Evolutionary conservation across 768 basidiomycete genomes (phyloP).

Genomic region (Porphyrellus cyaneotinctus): DNA sequence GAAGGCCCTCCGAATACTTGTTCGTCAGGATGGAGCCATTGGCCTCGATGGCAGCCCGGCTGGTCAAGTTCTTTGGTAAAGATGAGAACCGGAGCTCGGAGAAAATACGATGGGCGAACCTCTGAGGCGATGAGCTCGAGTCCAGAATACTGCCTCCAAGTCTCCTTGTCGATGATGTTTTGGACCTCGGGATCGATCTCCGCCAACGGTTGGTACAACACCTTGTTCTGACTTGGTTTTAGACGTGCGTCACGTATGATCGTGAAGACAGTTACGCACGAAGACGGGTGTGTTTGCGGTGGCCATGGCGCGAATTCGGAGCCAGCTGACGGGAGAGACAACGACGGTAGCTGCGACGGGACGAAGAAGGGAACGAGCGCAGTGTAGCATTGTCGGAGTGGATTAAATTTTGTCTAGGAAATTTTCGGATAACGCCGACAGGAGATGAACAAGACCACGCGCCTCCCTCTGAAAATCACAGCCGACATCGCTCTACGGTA

Average conservation of each 20-base stretch:
- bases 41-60: constrained; percentile 92
- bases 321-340: constrained; percentile 22
- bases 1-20: constrained; percentile 99
- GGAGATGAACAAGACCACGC: background rate
- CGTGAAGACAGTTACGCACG: constrained; percentile 36
- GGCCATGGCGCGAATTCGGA: constrained; percentile 51
- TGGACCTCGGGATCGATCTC: constrained; percentile 93
- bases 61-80: constrained; percentile 80
- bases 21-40: constrained; percentile 98
- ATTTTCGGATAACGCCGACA: constrained; percentile 23
- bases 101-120: constrained; percentile 42
- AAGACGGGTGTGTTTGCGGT: constrained; percentile 56
- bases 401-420: constrained; percentile 13
- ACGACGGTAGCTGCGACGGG: constrained; percentile 18
- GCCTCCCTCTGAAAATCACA: too few relatives aligned
- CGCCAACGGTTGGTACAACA: constrained; percentile 80
- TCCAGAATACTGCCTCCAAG: constrained; percentile 96
- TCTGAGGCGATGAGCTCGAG: constrained; percentile 99
- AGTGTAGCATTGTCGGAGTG: constrained; percentile 29
- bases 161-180: constrained; percentile 98
- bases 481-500: too few relatives aligned
- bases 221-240: constrained; percentile 67
- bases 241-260: background rate
- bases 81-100: background rate
- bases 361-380: constrained; percentile 28